These are phyloP conservation scores for Diplodia scrobiculata DNA, from an alignment of 2,329 filamentous ascomycete species.

Conservation along the genomic window DNA sequence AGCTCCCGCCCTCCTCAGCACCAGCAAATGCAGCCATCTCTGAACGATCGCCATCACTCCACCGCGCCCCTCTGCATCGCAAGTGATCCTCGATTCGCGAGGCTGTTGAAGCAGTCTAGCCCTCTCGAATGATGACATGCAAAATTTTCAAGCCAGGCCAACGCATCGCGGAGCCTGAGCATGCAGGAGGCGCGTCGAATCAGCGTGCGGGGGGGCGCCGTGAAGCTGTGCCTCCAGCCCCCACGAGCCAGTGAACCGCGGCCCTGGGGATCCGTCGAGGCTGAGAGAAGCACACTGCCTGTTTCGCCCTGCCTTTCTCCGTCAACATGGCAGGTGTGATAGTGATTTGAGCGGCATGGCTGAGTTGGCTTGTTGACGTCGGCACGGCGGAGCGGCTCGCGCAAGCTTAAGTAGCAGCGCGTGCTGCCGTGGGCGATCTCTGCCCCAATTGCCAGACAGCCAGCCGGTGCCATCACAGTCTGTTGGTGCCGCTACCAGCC, in stretches of 20 bases:
- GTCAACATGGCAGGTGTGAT: slow-evolving; percentile 19
- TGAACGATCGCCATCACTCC: slow-evolving; percentile 25
- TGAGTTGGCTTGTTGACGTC: slow-evolving; percentile 20
- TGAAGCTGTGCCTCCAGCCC: slow-evolving; percentile 21
- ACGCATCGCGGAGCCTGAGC: slow-evolving; percentile 23
- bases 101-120: slow-evolving; percentile 5
- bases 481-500: slow-evolving; percentile 2
- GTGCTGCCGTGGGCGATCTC: slow-evolving; percentile 21
- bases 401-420: slow-evolving; percentile 21
- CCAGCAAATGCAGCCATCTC: slow-evolving; percentile 19
- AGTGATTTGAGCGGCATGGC: slow-evolving; percentile 23
- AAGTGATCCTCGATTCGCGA: slow-evolving; percentile 28
- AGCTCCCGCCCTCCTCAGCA: slow-evolving; percentile 1
- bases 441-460: slow-evolving; percentile 8
- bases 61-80: slow-evolving; percentile 20
- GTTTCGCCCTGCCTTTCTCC: slow-evolving; percentile 24
- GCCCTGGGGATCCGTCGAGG: slow-evolving; percentile 16
- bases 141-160: slow-evolving; percentile 23
- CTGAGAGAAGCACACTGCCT: slow-evolving; percentile 13
- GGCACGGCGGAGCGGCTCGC: not conserved
- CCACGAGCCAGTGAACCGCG: slow-evolving; percentile 13
- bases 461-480: not conserved
- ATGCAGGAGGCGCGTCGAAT: slow-evolving; percentile 24
- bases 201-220: slow-evolving; percentile 16
- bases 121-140: slow-evolving; percentile 20